Evolutionary conservation across 768 basidiomycete species (phyloP).

Genomic region (Trametes punicea): DNA sequence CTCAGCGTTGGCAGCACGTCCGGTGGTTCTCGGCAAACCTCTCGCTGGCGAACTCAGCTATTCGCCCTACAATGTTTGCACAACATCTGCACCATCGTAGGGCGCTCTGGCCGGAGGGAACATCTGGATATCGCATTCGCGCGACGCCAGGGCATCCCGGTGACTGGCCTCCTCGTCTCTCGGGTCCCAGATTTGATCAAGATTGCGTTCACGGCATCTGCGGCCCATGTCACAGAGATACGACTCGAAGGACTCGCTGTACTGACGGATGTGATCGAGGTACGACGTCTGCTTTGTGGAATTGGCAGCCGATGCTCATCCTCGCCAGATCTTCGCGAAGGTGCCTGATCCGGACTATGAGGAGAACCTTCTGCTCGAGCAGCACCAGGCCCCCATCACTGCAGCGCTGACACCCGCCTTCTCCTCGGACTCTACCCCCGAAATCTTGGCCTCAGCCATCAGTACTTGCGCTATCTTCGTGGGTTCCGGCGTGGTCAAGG

Average conservation of each 20-base stretch:
- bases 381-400: slow-evolving; percentile 97
- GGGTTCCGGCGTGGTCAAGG: slow-evolving; percentile 91
- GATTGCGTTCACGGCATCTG: slow-evolving; percentile 97
- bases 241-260: slow-evolving; percentile 88
- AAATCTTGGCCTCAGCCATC: slow-evolving; percentile 89
- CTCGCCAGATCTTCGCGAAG: slow-evolving; percentile 70
- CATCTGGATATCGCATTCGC: slow-evolving; percentile 81
- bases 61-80: slow-evolving; percentile 94
- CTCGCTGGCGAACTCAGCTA: slow-evolving; percentile 94
- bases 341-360: slow-evolving; percentile 93
- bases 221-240: slow-evolving; percentile 95
- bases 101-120: slow-evolving; percentile 69
- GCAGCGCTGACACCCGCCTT: slow-evolving; percentile 97
- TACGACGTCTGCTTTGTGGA: slow-evolving; percentile 31
- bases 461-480: slow-evolving; percentile 94
- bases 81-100: slow-evolving; percentile 76
- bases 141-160: slow-evolving; percentile 51
- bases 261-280: slow-evolving; percentile 89
- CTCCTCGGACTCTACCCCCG: slow-evolving; percentile 91
- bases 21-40: slow-evolving; percentile 50
- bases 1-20: slow-evolving; percentile 60
- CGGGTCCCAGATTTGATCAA: slow-evolving; percentile 91
- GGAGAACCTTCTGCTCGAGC: slow-evolving; percentile 86
- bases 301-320: background rate
- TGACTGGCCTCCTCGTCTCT: slow-evolving; percentile 69